These are phyloP conservation scores for Fusarium secorum DNA, from an alignment of 2,329 filamentous ascomycete genomes.

Conservation along the genomic window DNA sequence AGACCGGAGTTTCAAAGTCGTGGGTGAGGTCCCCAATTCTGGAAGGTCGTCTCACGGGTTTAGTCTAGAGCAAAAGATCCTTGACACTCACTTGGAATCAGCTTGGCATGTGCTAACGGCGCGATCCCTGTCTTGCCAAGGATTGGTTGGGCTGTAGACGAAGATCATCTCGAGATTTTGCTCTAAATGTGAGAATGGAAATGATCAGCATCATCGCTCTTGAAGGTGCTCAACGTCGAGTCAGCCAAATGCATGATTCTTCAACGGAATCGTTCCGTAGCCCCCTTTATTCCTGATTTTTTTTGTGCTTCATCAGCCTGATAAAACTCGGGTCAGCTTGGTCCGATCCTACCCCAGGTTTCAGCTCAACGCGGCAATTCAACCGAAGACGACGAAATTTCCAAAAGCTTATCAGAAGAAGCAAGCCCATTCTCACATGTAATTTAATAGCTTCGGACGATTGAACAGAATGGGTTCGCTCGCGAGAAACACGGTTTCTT, in stretches of 20 bases:
- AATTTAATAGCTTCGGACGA: not conserved
- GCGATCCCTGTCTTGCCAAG: not conserved
- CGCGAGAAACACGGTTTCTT: not conserved
- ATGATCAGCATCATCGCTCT: not conserved
- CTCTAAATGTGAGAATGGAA: not conserved
- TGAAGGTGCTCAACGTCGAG: not conserved
- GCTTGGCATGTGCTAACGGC: constrained; percentile 17
- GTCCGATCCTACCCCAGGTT: constrained; percentile 1
- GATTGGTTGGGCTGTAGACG: not conserved
- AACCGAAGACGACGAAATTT: not conserved
- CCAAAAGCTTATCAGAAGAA: not conserved
- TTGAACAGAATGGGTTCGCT: not conserved
- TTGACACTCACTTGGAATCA: not conserved
- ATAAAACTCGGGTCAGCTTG: not conserved
- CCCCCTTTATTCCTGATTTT: not conserved
- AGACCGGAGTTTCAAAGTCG: constrained; percentile 10
- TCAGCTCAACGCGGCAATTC: constrained; percentile 3
- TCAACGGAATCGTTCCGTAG: not conserved
- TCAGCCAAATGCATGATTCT: not conserved
- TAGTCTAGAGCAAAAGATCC: not conserved
- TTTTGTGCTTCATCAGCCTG: not conserved
- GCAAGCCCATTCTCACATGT: not conserved
- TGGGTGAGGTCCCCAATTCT: not conserved
- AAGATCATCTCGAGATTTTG: not conserved
- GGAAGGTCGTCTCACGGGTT: constrained; percentile 5